phyloP scores from a whole-genome alignment of 2,329 filamentous ascomycete species.

The Teratosphaeria destructans region DNA sequence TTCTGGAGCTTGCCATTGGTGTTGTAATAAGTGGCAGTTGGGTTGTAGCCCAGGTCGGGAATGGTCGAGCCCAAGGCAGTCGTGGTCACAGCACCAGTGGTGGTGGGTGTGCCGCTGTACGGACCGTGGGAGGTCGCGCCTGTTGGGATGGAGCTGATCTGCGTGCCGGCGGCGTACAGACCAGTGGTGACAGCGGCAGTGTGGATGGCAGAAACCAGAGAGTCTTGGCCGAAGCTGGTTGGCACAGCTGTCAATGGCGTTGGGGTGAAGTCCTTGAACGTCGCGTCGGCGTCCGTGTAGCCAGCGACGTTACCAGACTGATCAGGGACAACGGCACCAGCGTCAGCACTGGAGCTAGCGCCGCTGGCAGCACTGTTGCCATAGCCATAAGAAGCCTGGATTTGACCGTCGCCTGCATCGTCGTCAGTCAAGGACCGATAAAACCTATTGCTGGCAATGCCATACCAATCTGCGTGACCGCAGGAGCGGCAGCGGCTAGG shows the following conservation, averaged over 20 bases:
- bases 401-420: not conserved
- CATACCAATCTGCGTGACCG: conserved; percentile 9
- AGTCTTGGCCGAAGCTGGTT: conserved; percentile 34
- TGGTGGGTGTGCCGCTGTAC: conserved; percentile 55
- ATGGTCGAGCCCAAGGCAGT: conserved; percentile 38
- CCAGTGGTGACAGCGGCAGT: conserved; percentile 20
- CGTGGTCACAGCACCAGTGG: conserved; percentile 57
- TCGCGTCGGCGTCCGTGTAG: conserved; percentile 36
- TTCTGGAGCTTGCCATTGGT: conserved; percentile 58
- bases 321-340: conserved; percentile 10
- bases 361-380: not conserved
- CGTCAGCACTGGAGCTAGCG: not conserved
- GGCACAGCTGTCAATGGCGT: conserved; percentile 27
- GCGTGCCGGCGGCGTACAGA: conserved; percentile 31
- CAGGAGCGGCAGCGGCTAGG: conserved; percentile 27
- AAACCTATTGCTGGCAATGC: not conserved
- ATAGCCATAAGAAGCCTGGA: not conserved
- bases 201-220: conserved; percentile 30
- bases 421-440: not conserved
- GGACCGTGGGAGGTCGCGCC: conserved; percentile 59
- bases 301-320: conserved; percentile 26
- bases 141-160: conserved; percentile 40
- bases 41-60: conserved; percentile 45
- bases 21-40: conserved; percentile 59
- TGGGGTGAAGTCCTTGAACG: conserved; percentile 27